Base-by-base conservation (phyloP, 768 basidiomycete genomes). In the Suillus bovinus region DNA sequence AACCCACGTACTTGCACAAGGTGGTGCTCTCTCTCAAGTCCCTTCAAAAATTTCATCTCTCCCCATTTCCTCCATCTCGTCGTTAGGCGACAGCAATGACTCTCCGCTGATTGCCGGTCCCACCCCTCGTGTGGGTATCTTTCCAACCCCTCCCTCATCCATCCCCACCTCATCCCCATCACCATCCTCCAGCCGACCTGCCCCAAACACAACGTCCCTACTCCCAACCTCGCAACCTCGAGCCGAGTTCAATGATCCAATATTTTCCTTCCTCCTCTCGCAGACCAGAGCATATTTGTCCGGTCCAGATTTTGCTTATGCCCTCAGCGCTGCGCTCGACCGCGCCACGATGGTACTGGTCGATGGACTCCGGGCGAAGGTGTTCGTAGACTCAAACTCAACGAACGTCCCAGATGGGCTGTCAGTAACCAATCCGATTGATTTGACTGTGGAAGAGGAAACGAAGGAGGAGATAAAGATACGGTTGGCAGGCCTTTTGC, bases 401-500 rank as follows among this genome's bases (percentile, higher is more conserved):
- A 56, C 62, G 16, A 70, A 65, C 13, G 31, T 20, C 27, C 60
- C 57, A 1, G 33, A 50, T 16, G 49, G 54, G 52, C 70, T 62
- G 31, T 63, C 65, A 2, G 68, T 69, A 5, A 59, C 63, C 22
- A 73, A 70, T 29, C 58, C 65, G 36, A 64, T 64, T 44, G 64
- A 62, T 24, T 79, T 46, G 20, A 24, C 60, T 1, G 24, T 17
- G 33, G 31, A 31, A 16, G 63, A 63, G 11, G 46, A n/a, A 46
- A 33, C 52, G 33, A 66, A 59, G 44, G 72, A 80, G 49, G 82
- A 82, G 33, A 71, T 80, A 55, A 81, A 83, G 66, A 83, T 92
- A 56, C 79, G 91, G 52, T 74, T 97, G 16, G 96, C 93, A 16
- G 86, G 88, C 6, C 76, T 96, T 67, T 76, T 98, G 33, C 95